Evolutionary conservation across 305 asterid species (phyloP).

Genomic region (Fraxinus latifolia): DNA sequence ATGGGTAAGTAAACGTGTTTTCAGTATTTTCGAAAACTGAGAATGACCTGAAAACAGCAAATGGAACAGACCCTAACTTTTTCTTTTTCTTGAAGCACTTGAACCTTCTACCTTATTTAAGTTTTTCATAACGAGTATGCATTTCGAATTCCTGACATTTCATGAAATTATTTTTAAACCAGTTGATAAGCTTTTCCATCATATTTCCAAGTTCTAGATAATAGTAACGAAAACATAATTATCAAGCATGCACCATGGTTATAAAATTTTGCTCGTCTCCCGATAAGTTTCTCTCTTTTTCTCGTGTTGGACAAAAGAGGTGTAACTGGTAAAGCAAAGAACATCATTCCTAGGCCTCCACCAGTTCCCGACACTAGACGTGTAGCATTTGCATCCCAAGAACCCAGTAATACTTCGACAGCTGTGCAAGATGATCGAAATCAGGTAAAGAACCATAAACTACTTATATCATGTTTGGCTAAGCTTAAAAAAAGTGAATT

Average conservation of each 20-base stretch:
- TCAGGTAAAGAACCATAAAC: constrained; percentile 41
- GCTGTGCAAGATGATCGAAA: constrained; percentile 41
- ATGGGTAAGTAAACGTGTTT: too few species aligned
- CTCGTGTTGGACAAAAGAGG: constrained; percentile 41
- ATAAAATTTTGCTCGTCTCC: neutral
- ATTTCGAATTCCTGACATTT: neutral
- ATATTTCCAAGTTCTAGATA: constrained; percentile 10
- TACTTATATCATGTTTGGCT: neutral
- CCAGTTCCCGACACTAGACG: constrained; percentile 46
- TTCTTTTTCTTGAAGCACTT: neutral
- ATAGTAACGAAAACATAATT: neutral
- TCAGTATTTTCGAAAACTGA: too few species aligned
- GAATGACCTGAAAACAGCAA: too few species aligned
- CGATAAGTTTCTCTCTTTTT: constrained; percentile 4
- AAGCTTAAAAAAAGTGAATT: neutral
- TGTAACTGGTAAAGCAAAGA: constrained; percentile 61
- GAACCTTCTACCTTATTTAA: neutral
- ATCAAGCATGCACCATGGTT: constrained; percentile 10
- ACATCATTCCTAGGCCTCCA: constrained; percentile 54
- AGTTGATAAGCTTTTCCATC: constrained; percentile 1
- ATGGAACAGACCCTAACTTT: neutral
- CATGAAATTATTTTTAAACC: neutral
- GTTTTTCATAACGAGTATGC: neutral
- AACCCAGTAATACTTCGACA: constrained; percentile 30
- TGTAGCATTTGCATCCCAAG: constrained; percentile 29